Base-by-base conservation (phyloP, 495 filamentous ascomycete species). In the Aspergillus campestris region DNA sequence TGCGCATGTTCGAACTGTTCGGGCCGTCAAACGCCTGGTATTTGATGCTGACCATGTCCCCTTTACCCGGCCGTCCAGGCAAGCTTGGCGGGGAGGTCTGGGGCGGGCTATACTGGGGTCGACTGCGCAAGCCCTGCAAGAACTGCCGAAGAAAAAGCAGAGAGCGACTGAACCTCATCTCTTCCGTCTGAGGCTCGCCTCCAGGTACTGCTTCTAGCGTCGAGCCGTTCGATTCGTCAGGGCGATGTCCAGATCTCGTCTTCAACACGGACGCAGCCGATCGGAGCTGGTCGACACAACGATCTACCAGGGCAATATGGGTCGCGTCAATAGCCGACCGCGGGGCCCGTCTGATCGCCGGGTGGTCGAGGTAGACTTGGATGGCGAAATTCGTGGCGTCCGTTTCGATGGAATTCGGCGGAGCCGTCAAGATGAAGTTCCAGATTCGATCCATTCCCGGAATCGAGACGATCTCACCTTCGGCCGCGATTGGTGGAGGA, bases 361-460 rank as follows among this genome's bases (percentile, higher is more conserved):
- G 50, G 32, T 75, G 65, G 42, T 84, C 80, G 10, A 95, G 60
- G 51, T 90, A 94, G n/a, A 86, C 70, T 28, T 81, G 71, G 31
- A 89, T 87, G 7, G 95, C 77, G 13, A 79, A 75, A 31, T 69
- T 67, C 18, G 83, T 90, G 3, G 85, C 82, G 36, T 74, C 64
- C 5, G 72, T 64, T 49, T 87, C 88, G 38, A 94, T 81, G 0
- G 78, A 82, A 36, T 76, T 73, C n/a, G 73, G 67, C 3, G 79
- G 80, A 9, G 86, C 81, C 13, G 74, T 80, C 38, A 95, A 58
- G 12, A 91, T 81, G 55, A 95, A 80, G 11, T 77, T 79, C 91
- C 91, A 97, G 38, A 96, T 69, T 34, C 87, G 74, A 42, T 92
- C 86, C 40, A 86, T 72, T 7, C 82, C 84, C 12, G 75, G 68